Evolutionary conservation across 2,329 filamentous ascomycete genomes (phyloP), one percentile per base, ranked within the genome.

Genomic region (Davidsoniella virescens): DNA sequence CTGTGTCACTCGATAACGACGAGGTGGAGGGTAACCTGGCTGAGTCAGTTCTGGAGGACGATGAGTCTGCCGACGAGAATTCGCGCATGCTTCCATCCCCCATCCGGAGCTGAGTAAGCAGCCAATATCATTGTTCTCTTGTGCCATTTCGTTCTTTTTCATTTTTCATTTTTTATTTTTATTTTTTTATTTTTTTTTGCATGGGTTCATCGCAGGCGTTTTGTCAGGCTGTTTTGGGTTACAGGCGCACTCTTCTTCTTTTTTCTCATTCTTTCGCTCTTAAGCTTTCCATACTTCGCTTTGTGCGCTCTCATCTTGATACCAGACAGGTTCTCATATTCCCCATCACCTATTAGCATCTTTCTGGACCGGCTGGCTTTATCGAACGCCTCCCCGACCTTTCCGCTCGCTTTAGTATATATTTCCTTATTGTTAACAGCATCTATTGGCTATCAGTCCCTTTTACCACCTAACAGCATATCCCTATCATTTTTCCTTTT

Each of bases 1-100:
- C 82, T 53, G 80, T 79, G 59, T 67, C 85, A 53, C 63, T 87
- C 50, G 75, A 78, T 37, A 67, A 86, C 52, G 63, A 86, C 50
- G 74, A 78, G 36, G 70, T 73, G 47, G 69, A 75, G 52, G 67
- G 72, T 16, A 62, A 67, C 20, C 61, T 65, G 43, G 80, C 17
- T 12, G 45, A 78, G 66, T 68, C 68, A 57, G 71, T 71, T 52
- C 70, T 52, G 42, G 51, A 48, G 69, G 54, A 83, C 80, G 78
- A 65, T 82, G 49, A 66, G 69, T 53, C 48, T 47, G 44, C 59
- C 63, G 42, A 59, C 60, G n/a, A 54, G 56, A 41, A 57, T 62
- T 25, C 64, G 62, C 45, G 56, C 63, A 52, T 54, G 52, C 43
- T 52, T 42, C 20, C 45, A 20, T 39, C 44, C 44, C 44, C 45